A percentile compares a stretch with the other conserved stretches of the same genome.
phyloP scores from a whole-genome alignment of 805 yeast genomes.

The Monosporozyma solicola region DNA sequence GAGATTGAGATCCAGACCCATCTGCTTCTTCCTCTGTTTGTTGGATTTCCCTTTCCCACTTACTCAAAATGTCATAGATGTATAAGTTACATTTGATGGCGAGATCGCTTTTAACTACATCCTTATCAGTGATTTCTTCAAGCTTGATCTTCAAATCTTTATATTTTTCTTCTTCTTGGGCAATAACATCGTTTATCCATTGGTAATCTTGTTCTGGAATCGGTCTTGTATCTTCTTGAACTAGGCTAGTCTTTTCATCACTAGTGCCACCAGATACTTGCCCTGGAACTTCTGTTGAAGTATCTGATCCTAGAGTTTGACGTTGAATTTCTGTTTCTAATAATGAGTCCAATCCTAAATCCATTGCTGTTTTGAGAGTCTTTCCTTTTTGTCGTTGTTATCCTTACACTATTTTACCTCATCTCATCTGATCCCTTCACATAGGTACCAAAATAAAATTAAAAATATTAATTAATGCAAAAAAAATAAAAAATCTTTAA shows the following conservation, averaged over 20 bases:
- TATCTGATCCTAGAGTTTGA: not conserved
- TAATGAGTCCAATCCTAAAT: not conserved
- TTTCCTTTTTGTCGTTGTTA: not conserved
- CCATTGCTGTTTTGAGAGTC: not conserved
- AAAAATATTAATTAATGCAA: not conserved
- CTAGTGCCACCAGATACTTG: not conserved
- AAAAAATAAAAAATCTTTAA: not conserved
- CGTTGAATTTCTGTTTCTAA: not conserved
- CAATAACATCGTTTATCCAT: not conserved
- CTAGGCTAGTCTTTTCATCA: not conserved
- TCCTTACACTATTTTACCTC: not conserved
- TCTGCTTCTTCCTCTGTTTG: slow-evolving; percentile 3
- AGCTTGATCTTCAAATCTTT: not conserved
- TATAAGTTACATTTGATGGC: slow-evolving; percentile 37
- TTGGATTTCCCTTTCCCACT: slow-evolving; percentile 27
- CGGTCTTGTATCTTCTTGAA: not conserved
- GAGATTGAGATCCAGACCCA: slow-evolving; percentile 8
- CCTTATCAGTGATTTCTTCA: slow-evolving; percentile 9
- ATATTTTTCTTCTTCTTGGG: not conserved
- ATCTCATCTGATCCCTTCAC: not conserved
- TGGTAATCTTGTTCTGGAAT: not conserved
- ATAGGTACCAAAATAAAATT: not conserved
- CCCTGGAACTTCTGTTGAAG: not conserved
- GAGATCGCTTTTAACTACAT: slow-evolving; percentile 26
- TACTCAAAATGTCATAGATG: slow-evolving; percentile 28